Evolutionary conservation across 257 asterid genomes (phyloP), one percentile per base, ranked within the genome.

Genomic region (Capsicum rhomboideum): DNA sequence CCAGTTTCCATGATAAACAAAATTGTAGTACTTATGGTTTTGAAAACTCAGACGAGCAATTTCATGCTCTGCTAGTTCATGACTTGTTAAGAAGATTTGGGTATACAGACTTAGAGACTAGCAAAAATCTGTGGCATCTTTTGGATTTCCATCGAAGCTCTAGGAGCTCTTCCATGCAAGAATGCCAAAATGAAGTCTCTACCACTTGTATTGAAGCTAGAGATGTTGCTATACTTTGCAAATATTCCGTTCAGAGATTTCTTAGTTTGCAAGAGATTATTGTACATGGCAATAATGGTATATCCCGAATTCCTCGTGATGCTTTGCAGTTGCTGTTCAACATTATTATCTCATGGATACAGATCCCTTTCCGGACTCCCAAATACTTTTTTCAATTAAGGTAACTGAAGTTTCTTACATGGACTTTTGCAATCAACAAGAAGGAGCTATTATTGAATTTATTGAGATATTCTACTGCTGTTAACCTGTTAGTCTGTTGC

Each of bases 361-460:
- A 78, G 85, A 90, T 92, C 78, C 94, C 99, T 81, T 93, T 91
- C 83, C 84, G 86, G 85, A 81, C 92, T 86, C 99, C 99, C 74
- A 83, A 26, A 26, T 85, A 83, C 89, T 95, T 93, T 88, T 97
- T 97, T 66, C 91, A 82, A 81, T 87, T 91, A 13, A 92, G 98
- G 99, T 93, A 91, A 74, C 82, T 42, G 50, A 29, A 61, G 14
- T 50, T 64, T 67, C 78, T 9, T 20, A 13, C 34, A 10, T 17
- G 23, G 81, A 77, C 82, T 77, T 71, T 12, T 50, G 44, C 82
- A 28, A 28, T 77, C 63, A 49, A 49, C 13, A 26, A 77, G 81
- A 14, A 16, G 52, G 80, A 8, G 28, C 46, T 56, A 31, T 82
- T 50, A 49, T 81, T 61, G 80, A 44, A 55, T 40, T 28, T 82